Percentiles rank a stretch among this genome's conserved stretches.
Conservation (phyloP, 1,284 basidiomycete genomes). For the Lentinus polychrous region DNA sequence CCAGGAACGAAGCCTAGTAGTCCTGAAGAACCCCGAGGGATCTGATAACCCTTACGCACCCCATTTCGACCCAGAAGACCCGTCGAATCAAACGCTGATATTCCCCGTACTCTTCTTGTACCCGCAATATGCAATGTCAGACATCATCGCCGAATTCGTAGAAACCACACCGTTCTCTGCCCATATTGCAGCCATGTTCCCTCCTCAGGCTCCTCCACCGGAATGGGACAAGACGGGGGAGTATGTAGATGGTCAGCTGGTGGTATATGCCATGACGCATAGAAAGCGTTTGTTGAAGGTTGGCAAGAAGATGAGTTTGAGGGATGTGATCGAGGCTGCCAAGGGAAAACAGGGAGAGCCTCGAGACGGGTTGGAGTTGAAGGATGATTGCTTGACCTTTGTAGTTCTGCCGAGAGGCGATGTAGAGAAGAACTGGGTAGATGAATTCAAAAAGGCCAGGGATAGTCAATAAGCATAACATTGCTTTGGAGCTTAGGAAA, state of each 20-base stretch:
- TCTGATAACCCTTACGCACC: constrained; percentile 50
- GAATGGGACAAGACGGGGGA: constrained; percentile 77
- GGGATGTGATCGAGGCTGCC: constrained; percentile 66
- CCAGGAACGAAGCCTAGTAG: constrained; percentile 62
- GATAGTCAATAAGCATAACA: not conserved
- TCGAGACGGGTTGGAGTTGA: constrained; percentile 78
- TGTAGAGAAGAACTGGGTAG: constrained; percentile 83
- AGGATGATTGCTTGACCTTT: constrained; percentile 83
- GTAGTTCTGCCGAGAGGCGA: constrained; percentile 79
- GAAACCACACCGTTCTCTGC: constrained; percentile 80
- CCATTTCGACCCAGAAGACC: constrained; percentile 56
- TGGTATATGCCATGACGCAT: constrained; percentile 81
- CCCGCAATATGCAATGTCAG: constrained; percentile 83
- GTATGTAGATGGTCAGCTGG: constrained; percentile 63
- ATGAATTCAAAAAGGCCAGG: constrained; percentile 74
- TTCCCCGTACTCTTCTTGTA: constrained; percentile 92
- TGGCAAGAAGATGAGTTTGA: constrained; percentile 81
- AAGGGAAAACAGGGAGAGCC: constrained; percentile 52
- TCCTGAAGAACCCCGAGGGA: constrained; percentile 52
- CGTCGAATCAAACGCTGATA: constrained; percentile 54
- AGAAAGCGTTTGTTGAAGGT: constrained; percentile 79
- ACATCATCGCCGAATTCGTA: constrained; percentile 82
- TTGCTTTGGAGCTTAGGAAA: not conserved
- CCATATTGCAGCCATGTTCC: constrained; percentile 83
- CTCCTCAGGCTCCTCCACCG: constrained; percentile 51